These are phyloP conservation scores for Alternaria longipes DNA, from an alignment of 2,329 filamentous ascomycete species.

Conservation along the genomic window DNA sequence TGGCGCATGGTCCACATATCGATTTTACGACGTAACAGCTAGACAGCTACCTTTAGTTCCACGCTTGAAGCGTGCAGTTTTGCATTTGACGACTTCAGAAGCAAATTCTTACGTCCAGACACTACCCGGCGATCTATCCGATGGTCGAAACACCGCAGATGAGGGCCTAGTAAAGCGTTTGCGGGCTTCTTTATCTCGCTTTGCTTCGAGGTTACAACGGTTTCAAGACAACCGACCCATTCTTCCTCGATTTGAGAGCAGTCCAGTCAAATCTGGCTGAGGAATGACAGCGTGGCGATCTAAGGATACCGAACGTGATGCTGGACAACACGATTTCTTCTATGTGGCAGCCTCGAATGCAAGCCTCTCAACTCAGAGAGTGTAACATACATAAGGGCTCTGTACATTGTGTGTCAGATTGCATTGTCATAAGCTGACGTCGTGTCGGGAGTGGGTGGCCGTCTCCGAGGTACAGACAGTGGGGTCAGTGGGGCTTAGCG, in stretches of 20 bases:
- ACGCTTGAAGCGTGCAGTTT: constrained; percentile 1
- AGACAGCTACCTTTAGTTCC: background rate
- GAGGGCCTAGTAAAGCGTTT: background rate
- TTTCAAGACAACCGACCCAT: background rate
- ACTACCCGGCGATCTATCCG: background rate
- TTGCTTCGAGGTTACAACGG: no score
- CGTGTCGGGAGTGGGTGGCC: no score
- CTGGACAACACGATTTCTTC: no score
- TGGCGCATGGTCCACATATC: constrained; percentile 28
- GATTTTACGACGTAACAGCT: constrained; percentile 14
- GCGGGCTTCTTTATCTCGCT: background rate
- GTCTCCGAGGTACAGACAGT: no score
- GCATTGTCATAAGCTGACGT: background rate
- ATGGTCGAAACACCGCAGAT: fast-evolving
- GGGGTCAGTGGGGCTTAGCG: constrained; percentile 11
- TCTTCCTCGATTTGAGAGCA: background rate
- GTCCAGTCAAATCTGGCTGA: background rate
- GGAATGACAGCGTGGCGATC: no score
- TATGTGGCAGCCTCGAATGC: no score
- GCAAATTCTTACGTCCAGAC: background rate
- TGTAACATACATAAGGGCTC: no score
- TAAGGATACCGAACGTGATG: no score
- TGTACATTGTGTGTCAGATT: no score
- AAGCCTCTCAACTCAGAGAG: no score
- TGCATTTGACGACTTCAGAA: background rate